Evolutionary conservation across 768 basidiomycete genomes (phyloP), one percentile per base, ranked within the genome.

Genomic region (Mrakia gelida): DNA sequence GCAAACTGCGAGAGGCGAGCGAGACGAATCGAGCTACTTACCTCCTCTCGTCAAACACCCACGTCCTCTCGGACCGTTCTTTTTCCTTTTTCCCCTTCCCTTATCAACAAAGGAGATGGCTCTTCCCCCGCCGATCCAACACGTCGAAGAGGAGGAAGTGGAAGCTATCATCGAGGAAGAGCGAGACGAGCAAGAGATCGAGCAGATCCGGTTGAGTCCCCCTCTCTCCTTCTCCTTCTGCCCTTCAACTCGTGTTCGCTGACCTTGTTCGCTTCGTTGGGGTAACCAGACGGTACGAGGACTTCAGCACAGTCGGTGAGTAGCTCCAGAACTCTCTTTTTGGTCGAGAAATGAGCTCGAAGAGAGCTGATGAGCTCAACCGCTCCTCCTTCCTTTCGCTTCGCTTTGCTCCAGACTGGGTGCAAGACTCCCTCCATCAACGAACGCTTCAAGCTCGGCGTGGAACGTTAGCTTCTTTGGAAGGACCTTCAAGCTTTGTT

Each of bases 251-350:
- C 4, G 4, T 7, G 21, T 18, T 70, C 9, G 30, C 38, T 30
- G 38, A 70, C 26, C 41, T 67, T 34, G 2, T 2, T 21, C 63
- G 18, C 43, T 62, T 38, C 1, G 28, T 10, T 41, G 41, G 16
- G 28, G 13, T 10, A 52, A 30, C n/a, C 79, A 95, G 94, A 80
- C 92, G 92, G 79, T 96, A 95, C 86, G 92, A 95, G 84, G 94
- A 97, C 86, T 97, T 97, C 83, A 91, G 91, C 63, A 96, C 95
- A 9, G 95, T 97, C 85, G 94, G 94, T 93, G 82, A 81, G 87
- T 84, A 9, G 23, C 26, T 71, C 38, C 75, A 70, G 77, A 65
- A 8, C 38, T 74, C 65, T 21, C 49, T 1, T 23, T 21, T n/a
- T 1, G 41, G 11, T 43, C 1, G 43, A 1, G 30, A 30, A 21